Evolutionary conservation across 345 rosid genomes (phyloP), one percentile per base, ranked within the genome.

Genomic region (Syzygium oleosum): DNA sequence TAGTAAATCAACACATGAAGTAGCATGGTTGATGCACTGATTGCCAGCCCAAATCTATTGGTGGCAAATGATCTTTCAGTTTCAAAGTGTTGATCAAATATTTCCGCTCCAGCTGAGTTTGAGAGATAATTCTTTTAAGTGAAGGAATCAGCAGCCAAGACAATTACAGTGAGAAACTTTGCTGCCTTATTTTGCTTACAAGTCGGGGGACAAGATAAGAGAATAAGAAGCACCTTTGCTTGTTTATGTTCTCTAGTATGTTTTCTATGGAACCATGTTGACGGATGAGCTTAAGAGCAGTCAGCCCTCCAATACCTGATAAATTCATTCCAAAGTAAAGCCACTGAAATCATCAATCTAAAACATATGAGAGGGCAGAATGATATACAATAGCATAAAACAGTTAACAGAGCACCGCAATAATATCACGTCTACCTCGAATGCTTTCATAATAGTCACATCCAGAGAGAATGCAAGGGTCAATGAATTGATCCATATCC

Each of bases 401-500:
- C 46, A 31, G 85, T 58, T 55, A 38, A n/a, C 52, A 55, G 92
- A 41, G 2, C 27, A 38, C 27, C 19, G 80, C 80, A 73, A 73
- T 22, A 19, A 21, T 19, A 73, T 73, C 80, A 73, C 7, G 0
- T 41, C 80, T 38, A 97, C 99, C 98, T 91, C 92, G 93, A 88
- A 97, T 95, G 92, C 95, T 96, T 87, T 96, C 98, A 92, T 99
- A 97, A 87, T 97, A 97, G 91, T 97, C 99, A 90, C 98, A 96
- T 88, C 99, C 98, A 51, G 98, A 97, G 85, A 97, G 96, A 89
- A 96, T 97, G 89, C 99, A 96, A 87, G 96, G 91, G 92, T 97
- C 98, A 77, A 96, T 93, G 89, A 95, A 97, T 90, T 96, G 98
- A 89, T 97, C 98, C 99, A 97, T 97, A 87, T 91, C 92, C 86